Evolutionary conservation across 306 rosid genomes (phyloP), one percentile per base, ranked within the genome.

Genomic region (Cucurbita argyrosperma): DNA sequence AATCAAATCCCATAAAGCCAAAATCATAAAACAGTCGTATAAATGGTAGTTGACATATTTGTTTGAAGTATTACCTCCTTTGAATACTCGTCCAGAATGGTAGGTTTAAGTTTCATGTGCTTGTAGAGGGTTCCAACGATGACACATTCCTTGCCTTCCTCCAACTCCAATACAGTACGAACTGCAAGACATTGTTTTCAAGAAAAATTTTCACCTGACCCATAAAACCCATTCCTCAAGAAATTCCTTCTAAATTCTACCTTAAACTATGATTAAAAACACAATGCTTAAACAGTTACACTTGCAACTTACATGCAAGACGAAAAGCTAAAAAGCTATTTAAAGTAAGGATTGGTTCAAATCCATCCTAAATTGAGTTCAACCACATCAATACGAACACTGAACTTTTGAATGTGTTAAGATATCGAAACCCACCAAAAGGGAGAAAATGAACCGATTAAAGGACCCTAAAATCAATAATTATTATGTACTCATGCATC

Each of bases 61-160:
- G 65, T 50, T 71, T 64, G 39, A 19, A 82, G 59, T 12, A 50
- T 56, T 65, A 87, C 97, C 97, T 87, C 84, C 84, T 91, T 91
- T 56, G 99, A 85, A 83, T 91, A 94, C 85, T 94, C 99, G 30
- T 91, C 96, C 56, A 94, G 91, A 76, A 94, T 74, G 43, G 85
- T 84, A 79, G 97, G 97, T 80, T 94, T 91, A 78, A 94, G 97
- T 80, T 91, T 88, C 99, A 94, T 94, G 88, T 85, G 87, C 88
- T 94, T 90, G 83, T 84, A 94, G 72, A 89, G 73, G 75, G 99
- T 94, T 72, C 97, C 99, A 49, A 91, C 92, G 59, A 94, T 57
- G 57, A 91, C 75, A 86, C 99, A 91, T 58, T 91, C 97, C 79
- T 91, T 94, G 65, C 83, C 95, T 76, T 82, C 76, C 77, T 91